Evolutionary conservation across 2,329 filamentous ascomycete genomes (phyloP), one percentile per base, ranked within the genome.

Genomic region (Coniosporium tulheliwenetii): DNA sequence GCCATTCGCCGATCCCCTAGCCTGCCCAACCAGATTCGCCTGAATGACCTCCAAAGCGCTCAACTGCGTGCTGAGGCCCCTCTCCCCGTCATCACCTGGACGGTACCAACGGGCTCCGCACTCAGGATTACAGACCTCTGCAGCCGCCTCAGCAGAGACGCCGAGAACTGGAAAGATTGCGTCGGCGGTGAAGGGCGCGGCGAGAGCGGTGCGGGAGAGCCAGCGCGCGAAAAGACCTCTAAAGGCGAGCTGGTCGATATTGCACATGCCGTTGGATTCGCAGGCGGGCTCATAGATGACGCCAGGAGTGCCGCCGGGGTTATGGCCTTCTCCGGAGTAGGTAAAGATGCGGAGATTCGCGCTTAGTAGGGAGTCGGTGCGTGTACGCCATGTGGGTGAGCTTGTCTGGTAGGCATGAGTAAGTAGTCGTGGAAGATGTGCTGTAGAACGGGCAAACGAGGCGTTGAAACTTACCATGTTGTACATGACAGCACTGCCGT

Each of bases 241-340:
- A 70, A 81, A 86, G 1, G 75, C 74, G 44, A 74, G 59, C 66
- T 85, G 81, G 50, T 89, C 84, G 38, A 72, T 67, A 43, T 78
- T 78, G 64, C 84, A 89, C 14, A 62, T 69, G 15, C 57, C 54
- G 2, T 53, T 60, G 2, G 67, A 61, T 48, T 85, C 81, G 60
- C 83, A 89, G 10, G 75, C 65, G 2, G 73, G 60, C 57, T 89
- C 83, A 42, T 64, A 75, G 49, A 81, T 75, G 47, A 80, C 65
- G 35, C 68, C 68, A 10, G 73, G 58, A 35, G 52, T 57, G 30
- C 56, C 56, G 19, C 58, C 48, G 10, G 65, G 64, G 7, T 3
- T 3, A 3, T 26, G 19, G 19, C 19, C 7, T 26, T 26, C 19
- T 26, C 3, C 19, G 59, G 77, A 77, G 52, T 77, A 77, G 8